phyloP scores from a whole-genome alignment of 2,329 filamentous ascomycete species.

The Fusarium sp. region DNA sequence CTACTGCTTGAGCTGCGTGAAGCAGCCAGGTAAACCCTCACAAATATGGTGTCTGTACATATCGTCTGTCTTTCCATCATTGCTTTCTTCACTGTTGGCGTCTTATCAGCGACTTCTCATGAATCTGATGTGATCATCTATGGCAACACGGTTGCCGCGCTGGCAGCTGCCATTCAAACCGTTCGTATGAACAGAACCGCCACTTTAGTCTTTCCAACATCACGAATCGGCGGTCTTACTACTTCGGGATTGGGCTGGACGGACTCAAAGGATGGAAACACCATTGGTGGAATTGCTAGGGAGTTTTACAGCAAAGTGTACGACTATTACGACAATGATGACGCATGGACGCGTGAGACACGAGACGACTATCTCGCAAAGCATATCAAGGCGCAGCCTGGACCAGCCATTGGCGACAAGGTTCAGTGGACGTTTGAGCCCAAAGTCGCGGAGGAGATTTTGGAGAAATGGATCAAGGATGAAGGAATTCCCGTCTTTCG shows the following conservation, averaged over 20 bases:
- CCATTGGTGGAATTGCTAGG: constrained; percentile 25
- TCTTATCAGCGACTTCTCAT: not conserved
- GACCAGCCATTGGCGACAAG: constrained; percentile 22
- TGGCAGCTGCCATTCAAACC: constrained; percentile 30
- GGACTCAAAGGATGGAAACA: constrained; percentile 22
- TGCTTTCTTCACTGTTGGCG: not conserved
- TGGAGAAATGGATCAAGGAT: constrained; percentile 29
- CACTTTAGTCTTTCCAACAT: constrained; percentile 16
- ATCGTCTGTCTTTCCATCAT: not conserved
- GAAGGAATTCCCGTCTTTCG: constrained; percentile 26
- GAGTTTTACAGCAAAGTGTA: constrained; percentile 26
- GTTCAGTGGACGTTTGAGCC: constrained; percentile 35
- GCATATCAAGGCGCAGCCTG: constrained; percentile 23
- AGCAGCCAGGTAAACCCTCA: not conserved
- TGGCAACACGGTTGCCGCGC: constrained; percentile 30
- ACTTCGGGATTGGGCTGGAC: constrained; percentile 27
- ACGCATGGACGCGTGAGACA: not conserved
- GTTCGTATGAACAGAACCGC: constrained; percentile 29
- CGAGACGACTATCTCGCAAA: constrained; percentile 21
- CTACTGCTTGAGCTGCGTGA: not conserved
- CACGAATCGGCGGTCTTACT: constrained; percentile 26
- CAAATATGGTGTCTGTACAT: not conserved
- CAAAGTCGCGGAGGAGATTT: constrained; percentile 24
- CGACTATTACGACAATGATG: constrained; percentile 16
- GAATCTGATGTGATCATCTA: constrained; percentile 30